Percentiles rank a stretch among this genome's conserved stretches.
These are phyloP conservation scores for Cercospora nicotianae DNA, from an alignment of 2,329 filamentous ascomycete species.

Conservation along the genomic window DNA sequence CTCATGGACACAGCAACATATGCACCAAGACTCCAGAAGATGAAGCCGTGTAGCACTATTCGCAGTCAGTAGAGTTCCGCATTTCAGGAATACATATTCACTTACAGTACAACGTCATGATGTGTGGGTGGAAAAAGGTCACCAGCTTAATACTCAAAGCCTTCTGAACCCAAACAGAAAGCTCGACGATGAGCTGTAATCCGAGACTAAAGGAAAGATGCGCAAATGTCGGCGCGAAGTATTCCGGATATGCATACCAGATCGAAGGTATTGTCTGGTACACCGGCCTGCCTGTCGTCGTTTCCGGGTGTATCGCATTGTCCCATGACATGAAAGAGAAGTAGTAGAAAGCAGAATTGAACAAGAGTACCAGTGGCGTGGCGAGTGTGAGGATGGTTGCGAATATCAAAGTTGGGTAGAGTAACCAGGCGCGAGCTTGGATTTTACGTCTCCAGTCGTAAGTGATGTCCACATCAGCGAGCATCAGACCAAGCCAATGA, in stretches of 20 bases:
- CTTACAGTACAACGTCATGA: conserved; percentile 50
- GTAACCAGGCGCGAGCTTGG: conserved; percentile 37
- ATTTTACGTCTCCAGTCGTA: conserved; percentile 47
- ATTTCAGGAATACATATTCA: background rate
- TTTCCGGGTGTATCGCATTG: conserved; percentile 48
- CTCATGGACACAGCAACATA: conserved; percentile 42
- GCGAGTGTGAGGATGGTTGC: conserved; percentile 40
- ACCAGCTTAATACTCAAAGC: conserved; percentile 44
- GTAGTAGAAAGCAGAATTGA: conserved; percentile 39
- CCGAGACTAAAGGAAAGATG: conserved; percentile 44
- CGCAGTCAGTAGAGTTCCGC: background rate
- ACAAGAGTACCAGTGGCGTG: conserved; percentile 42
- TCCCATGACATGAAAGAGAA: conserved; percentile 46
- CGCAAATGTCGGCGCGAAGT: conserved; percentile 48
- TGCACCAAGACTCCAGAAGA: conserved; percentile 48
- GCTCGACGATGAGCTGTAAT: conserved; percentile 41
- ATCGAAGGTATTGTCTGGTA: conserved; percentile 47
- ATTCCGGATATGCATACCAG: conserved; percentile 50
- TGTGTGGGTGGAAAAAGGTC: conserved; percentile 49
- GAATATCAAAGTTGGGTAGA: conserved; percentile 42
- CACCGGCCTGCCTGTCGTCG: conserved; percentile 43
- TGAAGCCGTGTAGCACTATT: conserved; percentile 47
- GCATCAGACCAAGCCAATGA: conserved; percentile 48
- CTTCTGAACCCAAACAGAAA: conserved; percentile 44
- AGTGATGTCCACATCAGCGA: conserved; percentile 51